Conservation (phyloP, 2,329 filamentous ascomycete genomes). For the Dactylellina sp. region DNA sequence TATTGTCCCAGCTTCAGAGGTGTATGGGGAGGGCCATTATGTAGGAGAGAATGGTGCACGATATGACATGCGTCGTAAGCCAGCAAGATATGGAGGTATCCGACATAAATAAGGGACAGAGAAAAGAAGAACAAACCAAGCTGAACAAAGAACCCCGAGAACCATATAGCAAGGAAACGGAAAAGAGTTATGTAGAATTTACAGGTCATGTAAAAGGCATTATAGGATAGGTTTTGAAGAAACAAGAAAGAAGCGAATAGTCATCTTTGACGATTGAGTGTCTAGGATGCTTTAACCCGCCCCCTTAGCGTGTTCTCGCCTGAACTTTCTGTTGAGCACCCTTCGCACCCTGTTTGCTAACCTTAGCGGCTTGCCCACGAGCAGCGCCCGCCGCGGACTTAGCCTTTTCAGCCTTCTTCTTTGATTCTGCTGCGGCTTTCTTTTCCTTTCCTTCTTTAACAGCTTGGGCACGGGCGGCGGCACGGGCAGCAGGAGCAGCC, state of each 20-base stretch:
- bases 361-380: slow-evolving; percentile 81
- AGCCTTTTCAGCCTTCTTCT: slow-evolving; percentile 99
- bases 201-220: slow-evolving; percentile 40
- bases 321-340: slow-evolving; percentile 86
- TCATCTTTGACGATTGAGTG: slow-evolving; percentile 53
- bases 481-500: slow-evolving; percentile 94
- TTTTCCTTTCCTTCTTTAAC: slow-evolving; percentile 99
- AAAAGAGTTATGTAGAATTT: slow-evolving; percentile 51
- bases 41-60: slow-evolving; percentile 5
- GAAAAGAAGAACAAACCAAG: slow-evolving; percentile 39
- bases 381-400: slow-evolving; percentile 81
- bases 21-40: not conserved
- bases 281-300: slow-evolving; percentile 53
- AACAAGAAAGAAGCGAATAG: slow-evolving; percentile 30
- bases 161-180: slow-evolving; percentile 45
- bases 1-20: slow-evolving; percentile 15
- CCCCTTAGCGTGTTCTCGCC: slow-evolving; percentile 82
- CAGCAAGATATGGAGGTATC: slow-evolving; percentile 25
- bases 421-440: slow-evolving; percentile 85
- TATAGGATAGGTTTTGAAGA: slow-evolving; percentile 28
- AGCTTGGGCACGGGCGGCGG: slow-evolving; percentile 86
- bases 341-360: slow-evolving; percentile 98
- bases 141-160: slow-evolving; percentile 47
- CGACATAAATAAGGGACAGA: slow-evolving; percentile 38
- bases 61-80: slow-evolving; percentile 18